These are phyloP conservation scores for Xylariomycetidae sp. DNA, from an alignment of 2,329 filamentous ascomycete genomes.

Conservation along the genomic window DNA sequence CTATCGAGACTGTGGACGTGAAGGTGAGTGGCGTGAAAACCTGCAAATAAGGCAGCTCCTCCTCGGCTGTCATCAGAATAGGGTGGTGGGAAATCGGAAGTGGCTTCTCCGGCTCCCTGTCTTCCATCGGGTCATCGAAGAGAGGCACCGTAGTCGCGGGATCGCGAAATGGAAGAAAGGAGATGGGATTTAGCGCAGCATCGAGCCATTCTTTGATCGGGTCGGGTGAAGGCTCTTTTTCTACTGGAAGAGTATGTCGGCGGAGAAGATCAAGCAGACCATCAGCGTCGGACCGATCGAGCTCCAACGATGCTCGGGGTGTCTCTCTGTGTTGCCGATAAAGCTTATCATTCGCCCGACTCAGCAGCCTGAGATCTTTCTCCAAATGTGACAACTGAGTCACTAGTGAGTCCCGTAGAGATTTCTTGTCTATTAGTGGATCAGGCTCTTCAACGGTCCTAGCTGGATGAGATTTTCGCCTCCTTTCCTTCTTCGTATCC, in stretches of 20 bases:
- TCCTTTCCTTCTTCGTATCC: conserved; percentile 13
- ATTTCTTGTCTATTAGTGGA: conserved; percentile 44
- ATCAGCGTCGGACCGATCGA: conserved; percentile 27
- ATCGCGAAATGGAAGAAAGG: conserved; percentile 46
- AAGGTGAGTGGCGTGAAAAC: conserved; percentile 67
- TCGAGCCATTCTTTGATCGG: conserved; percentile 40
- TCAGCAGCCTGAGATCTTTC: conserved; percentile 53
- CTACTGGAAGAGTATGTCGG: conserved; percentile 36
- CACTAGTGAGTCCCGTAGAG: conserved; percentile 46
- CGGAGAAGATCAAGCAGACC: conserved; percentile 37
- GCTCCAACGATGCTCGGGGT: conserved; percentile 18
- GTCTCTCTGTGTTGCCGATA: conserved; percentile 35
- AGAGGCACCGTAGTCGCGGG: conserved; percentile 21
- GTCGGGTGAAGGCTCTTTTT: conserved; percentile 23
- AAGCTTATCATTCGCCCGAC: conserved; percentile 54
- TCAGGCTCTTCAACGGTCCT: conserved; percentile 39
- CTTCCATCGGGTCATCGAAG: conserved; percentile 12
- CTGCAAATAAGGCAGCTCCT: conserved; percentile 65
- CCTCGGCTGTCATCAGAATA: conserved; percentile 53
- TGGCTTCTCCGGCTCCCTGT: conserved; percentile 27
- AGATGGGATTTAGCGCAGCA: conserved; percentile 46
- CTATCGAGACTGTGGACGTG: conserved; percentile 45
- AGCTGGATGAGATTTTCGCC: conserved; percentile 28
- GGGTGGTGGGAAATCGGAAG: conserved; percentile 61
- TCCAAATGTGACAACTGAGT: conserved; percentile 53